phyloP scores from a whole-genome alignment of 2,329 filamentous ascomycete genomes.

The Alternaria ethzedia region DNA sequence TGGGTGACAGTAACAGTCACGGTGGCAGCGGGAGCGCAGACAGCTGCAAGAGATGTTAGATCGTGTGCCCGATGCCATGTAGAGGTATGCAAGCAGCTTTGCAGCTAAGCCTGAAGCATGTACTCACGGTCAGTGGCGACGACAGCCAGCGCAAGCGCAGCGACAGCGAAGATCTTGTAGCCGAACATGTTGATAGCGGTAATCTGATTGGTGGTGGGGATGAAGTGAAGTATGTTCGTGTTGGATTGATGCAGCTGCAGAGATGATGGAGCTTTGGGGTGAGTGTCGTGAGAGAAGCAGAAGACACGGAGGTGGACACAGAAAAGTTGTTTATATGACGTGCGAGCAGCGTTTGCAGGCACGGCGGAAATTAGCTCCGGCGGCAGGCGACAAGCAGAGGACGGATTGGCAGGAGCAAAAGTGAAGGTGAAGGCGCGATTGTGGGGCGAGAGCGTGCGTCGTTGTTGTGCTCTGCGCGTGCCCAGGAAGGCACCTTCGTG shows the following conservation, averaged over 20 bases:
- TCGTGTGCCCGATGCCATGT: not conserved
- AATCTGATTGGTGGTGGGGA: constrained; percentile 17
- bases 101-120: not conserved
- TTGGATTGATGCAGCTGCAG: constrained; percentile 32
- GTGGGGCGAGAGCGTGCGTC: constrained; percentile 2
- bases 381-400: not conserved
- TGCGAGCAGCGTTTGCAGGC: constrained; percentile 8
- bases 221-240: constrained; percentile 17
- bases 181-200: constrained; percentile 33
- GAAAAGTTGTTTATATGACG: constrained; percentile 20
- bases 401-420: constrained; percentile 1
- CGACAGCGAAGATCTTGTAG: constrained; percentile 32
- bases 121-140: constrained; percentile 27
- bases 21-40: constrained; percentile 26
- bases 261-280: constrained; percentile 22
- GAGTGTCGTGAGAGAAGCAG: constrained; percentile 15
- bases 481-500: constrained; percentile 14
- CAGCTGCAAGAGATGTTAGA: constrained; percentile 19
- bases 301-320: constrained; percentile 6
- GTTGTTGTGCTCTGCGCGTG: constrained; percentile 11
- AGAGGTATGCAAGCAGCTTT: not conserved
- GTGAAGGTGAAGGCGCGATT: constrained; percentile 20
- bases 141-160: constrained; percentile 26
- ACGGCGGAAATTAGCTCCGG: constrained; percentile 4
- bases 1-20: constrained; percentile 36